Evolutionary conservation across 352 stramenopile genomes (phyloP), one percentile per base, ranked within the genome.

Genomic region (Globisporangium nunn): DNA sequence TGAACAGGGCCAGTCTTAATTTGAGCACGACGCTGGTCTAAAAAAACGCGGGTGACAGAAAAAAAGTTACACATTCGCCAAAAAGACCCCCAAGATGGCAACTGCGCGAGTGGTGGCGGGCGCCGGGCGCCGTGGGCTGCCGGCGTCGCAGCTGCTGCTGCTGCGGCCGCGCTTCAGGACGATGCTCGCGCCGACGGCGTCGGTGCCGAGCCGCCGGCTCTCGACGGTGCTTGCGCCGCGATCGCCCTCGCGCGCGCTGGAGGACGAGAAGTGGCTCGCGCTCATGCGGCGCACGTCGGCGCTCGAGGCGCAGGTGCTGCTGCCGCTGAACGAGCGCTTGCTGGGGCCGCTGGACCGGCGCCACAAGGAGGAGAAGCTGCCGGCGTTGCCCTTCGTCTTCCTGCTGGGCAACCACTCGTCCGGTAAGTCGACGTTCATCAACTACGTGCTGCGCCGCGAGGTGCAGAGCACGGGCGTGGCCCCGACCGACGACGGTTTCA

Each of bases 401-500:
- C 60, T 99, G 30, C 79, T 99, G 18, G 97, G 97, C 29, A 99
- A 99, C 78, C 97, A 99, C 74, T 99, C 93, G 57, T 98, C 83
- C 5, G 97, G 97, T 54, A 99, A 99, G 71, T 98, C 88, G 3
- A 97, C 85, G 37, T 99, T 99, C 62, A 98, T 99, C 72, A 99
- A 99, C 73, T 98, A 99, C 64, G 71, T 99, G 35, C 64, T 98
- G 23, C 83, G 97, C 58, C 78, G 96, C 15, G 75, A 93, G 33
- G 88, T 99, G 54, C 97, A 99, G 85, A 98, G 85, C 43, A 97
- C 97, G 4, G 97, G 97, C n/a, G 97, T 99, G 11, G 97, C 97
- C n/a, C 97, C 97, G 8, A 99, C 97, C 0, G 97, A 99, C 78
- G 97, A 99, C 73, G 93, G 93, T 33, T 98, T 99, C 71, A 99